Base-by-base conservation (phyloP, 148 eudicot genomes). In the Chenopodium album region DNA sequence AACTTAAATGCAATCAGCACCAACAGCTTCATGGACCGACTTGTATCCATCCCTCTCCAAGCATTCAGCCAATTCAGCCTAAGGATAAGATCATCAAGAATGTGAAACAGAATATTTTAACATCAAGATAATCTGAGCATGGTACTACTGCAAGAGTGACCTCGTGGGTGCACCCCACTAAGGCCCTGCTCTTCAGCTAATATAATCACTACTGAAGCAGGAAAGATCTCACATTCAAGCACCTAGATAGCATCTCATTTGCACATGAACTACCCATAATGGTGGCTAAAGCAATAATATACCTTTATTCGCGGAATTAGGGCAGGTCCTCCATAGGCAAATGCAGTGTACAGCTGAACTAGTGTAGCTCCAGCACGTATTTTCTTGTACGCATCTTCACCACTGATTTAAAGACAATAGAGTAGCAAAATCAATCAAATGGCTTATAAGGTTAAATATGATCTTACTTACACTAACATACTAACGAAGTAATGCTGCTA, bases 321-420 rank as follows among this genome's bases (percentile, higher is more conserved):
- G 75, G 99, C 97, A 85, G 99, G 98, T 37, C 99, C 99, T 7
- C 97, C 98, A 77, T 91, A 96, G 44, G 95, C 99, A 87, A 96
- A 94, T 41, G 93, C 97, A 12, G 99, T 92, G 86, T 96, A 96
- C 22, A 96, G 91, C 86, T 96, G 98, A 85, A 96, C 90, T 71
- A 96, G 98, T 64, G 88, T 88, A 64, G 99, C 99, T 77, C 99
- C 99, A 63, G 97, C 90, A 85, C 97, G 91, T 79, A 96, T 91
- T 86, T 96, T 96, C 84, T 92, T 92, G 89, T 94, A 96, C 69
- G 95, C 99, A 83, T 96, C 99, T 88, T 91, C 98, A 37, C 99
- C 99, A 86, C 99, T 96, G 86, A 69, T 87, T 76, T 75, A 73
- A 80, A 62, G 59, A 77, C 50, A 77, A 19, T 31, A 74, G 13